Conservation (phyloP, 371 early-diverging fungal genomes). For the Rhizopus delemar region DNA sequence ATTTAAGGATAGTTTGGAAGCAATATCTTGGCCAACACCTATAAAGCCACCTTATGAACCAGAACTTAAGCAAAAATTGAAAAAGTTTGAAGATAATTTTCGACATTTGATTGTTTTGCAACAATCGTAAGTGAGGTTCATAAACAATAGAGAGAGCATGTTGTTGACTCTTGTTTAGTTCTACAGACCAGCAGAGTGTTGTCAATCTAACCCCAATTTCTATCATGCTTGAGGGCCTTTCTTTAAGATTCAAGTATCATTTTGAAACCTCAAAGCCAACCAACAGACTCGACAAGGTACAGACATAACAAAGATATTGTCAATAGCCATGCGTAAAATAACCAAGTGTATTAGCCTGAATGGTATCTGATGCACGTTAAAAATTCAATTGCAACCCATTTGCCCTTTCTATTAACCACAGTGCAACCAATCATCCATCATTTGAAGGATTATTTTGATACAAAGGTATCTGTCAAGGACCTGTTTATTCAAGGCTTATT, state of each 20-base stretch:
- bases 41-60: slow-evolving; percentile 46
- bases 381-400: slow-evolving; percentile 50
- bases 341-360: slow-evolving; percentile 61
- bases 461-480: slow-evolving; percentile 52
- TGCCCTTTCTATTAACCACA: slow-evolving; percentile 39
- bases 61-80: slow-evolving; percentile 34
- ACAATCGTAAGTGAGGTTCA: slow-evolving; percentile 37
- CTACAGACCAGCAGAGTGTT: neutral
- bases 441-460: neutral
- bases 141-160: neutral
- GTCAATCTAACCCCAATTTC: slow-evolving; percentile 47
- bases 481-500: slow-evolving; percentile 69
- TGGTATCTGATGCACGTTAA: slow-evolving; percentile 81
- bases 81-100: slow-evolving; percentile 45
- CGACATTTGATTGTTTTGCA: slow-evolving; percentile 46
- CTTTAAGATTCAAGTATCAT: slow-evolving; percentile 76
- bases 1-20: slow-evolving; percentile 46
- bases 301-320: too few relatives aligned
- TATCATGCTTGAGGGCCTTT: slow-evolving; percentile 64
- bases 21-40: slow-evolving; percentile 56
- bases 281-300: slow-evolving; percentile 77
- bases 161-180: neutral
- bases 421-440: slow-evolving; percentile 39
- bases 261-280: slow-evolving; percentile 78
- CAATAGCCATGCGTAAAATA: neutral